Evolutionary conservation across 1,284 basidiomycete species (phyloP).

Genomic region (Cystobasidium pallidum): DNA sequence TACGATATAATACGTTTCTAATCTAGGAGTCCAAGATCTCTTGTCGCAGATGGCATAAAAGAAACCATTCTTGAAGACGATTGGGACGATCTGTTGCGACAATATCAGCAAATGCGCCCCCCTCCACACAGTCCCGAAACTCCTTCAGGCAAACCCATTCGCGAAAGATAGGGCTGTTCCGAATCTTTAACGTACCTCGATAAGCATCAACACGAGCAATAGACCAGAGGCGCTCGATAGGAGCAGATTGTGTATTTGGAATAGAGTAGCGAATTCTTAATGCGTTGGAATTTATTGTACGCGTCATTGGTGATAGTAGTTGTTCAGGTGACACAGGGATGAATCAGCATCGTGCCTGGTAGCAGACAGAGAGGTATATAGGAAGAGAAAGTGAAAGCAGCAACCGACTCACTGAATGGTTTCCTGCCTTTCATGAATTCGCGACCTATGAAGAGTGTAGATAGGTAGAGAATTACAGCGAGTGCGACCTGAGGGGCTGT

Average conservation of each 20-base stretch:
- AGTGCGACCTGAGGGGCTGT: constrained; percentile 33
- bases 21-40: constrained; percentile 72
- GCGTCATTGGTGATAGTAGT: too few species aligned
- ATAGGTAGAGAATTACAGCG: constrained; percentile 43
- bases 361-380: too few species aligned
- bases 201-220: constrained; percentile 81
- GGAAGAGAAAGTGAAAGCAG: not conserved
- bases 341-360: too few species aligned
- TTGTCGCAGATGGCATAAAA: constrained; percentile 79
- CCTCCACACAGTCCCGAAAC: too few species aligned
- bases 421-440: constrained; percentile 71
- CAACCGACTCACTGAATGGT: constrained; percentile 50
- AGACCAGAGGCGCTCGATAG: constrained; percentile 80
- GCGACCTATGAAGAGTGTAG: constrained; percentile 69
- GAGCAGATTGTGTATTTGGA: constrained; percentile 89
- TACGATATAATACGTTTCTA: constrained; percentile 81
- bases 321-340: too few species aligned
- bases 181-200: constrained; percentile 71
- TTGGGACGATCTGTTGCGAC: constrained; percentile 65
- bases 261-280: constrained; percentile 76
- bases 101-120: too few species aligned
- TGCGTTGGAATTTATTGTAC: too few species aligned
- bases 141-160: too few species aligned
- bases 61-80: constrained; percentile 69
- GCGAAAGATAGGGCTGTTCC: too few species aligned